phyloP scores from a whole-genome alignment of 495 filamentous ascomycete species.

The Penicillium crystallinum region DNA sequence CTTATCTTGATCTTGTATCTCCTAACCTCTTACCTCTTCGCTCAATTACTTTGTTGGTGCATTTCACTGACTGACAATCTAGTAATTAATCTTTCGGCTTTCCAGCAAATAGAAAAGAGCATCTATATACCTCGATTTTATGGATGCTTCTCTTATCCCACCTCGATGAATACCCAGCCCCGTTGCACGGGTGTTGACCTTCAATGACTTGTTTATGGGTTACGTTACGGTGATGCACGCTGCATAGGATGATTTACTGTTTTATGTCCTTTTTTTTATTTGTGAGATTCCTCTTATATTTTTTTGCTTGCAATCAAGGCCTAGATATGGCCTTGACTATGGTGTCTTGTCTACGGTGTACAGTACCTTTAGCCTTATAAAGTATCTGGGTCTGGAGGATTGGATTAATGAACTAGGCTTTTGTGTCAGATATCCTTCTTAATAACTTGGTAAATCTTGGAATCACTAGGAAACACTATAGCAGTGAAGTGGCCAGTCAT shows the following conservation, averaged over 20 bases:
- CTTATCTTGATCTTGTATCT: neutral
- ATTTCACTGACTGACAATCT: constrained; percentile 23
- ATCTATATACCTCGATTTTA: constrained; percentile 3
- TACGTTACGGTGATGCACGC: constrained; percentile 15
- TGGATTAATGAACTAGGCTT: constrained; percentile 17
- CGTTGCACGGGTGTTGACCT: neutral
- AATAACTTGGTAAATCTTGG: too few species aligned
- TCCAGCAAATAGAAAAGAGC: constrained; percentile 18
- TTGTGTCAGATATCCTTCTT: neutral
- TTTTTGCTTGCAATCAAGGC: constrained; percentile 3
- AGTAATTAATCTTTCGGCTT: constrained; percentile 22
- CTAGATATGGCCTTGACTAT: constrained; percentile 12
- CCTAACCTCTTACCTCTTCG: neutral
- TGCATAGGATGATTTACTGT: constrained; percentile 10
- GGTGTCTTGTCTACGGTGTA: constrained; percentile 15
- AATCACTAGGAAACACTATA: too few species aligned
- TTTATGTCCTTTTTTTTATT: constrained; percentile 4
- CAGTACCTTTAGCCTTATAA: constrained; percentile 9
- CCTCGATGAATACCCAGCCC: neutral
- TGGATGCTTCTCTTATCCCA: neutral
- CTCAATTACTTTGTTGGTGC: neutral
- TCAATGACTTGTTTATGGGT: constrained; percentile 3
- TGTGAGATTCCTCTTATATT: constrained; percentile 3
- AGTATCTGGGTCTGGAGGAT: constrained; percentile 16
- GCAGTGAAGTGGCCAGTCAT: too few species aligned